Conservation (phyloP, 169 alveolate genomes). For the Perkinsus marinus region DNA sequence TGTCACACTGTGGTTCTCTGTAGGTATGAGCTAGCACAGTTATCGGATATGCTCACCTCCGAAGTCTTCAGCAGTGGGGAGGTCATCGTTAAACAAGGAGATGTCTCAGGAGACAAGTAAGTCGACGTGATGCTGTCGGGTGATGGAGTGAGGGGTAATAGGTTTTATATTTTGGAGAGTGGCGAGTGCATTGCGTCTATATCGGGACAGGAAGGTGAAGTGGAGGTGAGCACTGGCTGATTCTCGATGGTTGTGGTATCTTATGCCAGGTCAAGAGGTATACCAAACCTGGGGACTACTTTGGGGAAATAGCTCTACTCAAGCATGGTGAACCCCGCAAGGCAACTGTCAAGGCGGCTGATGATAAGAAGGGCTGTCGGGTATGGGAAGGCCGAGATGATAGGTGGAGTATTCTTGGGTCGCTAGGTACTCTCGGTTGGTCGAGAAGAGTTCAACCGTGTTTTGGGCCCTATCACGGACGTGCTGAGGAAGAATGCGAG, state of each 20-base stretch:
- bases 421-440: background rate
- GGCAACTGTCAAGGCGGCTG: background rate
- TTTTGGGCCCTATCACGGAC: background rate
- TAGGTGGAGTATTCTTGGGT: background rate
- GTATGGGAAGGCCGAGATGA: background rate
- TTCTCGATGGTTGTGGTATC: background rate
- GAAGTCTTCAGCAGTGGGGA: background rate
- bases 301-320: background rate
- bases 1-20: background rate
- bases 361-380: background rate
- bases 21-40: background rate
- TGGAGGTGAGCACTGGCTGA: background rate
- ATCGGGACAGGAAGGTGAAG: background rate
- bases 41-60: background rate
- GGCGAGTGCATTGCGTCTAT: constrained; percentile 1
- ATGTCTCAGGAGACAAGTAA: background rate
- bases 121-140: background rate
- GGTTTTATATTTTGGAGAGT: background rate
- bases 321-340: background rate
- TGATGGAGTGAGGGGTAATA: background rate
- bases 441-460: background rate
- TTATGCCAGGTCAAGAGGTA: background rate
- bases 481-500: background rate
- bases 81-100: background rate
- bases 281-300: background rate